These are phyloP conservation scores for Apiospora arundinis DNA, from an alignment of 2,329 filamentous ascomycete species.

Conservation along the genomic window DNA sequence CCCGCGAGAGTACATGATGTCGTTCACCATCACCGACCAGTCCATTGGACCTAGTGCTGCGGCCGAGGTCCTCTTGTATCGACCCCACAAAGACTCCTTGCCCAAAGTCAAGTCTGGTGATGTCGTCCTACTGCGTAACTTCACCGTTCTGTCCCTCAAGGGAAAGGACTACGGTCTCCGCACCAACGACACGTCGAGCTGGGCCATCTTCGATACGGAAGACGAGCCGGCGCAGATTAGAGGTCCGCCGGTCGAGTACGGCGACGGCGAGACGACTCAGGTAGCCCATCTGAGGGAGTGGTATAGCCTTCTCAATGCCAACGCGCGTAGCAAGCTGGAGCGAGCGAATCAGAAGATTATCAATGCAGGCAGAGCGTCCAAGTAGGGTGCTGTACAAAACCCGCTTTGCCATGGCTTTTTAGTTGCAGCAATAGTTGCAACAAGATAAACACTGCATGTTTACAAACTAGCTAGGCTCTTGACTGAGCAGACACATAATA, in stretches of 20 bases:
- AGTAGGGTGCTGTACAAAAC: neutral
- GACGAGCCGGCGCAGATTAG: constrained; percentile 57
- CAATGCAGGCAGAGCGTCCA: constrained; percentile 30
- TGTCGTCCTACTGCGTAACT: constrained; percentile 62
- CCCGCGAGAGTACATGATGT: constrained; percentile 65
- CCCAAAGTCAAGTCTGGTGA: constrained; percentile 63
- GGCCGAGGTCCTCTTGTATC: constrained; percentile 62
- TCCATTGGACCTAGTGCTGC: constrained; percentile 57
- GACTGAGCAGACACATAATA: neutral
- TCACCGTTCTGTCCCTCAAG: constrained; percentile 60
- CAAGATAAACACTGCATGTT: neutral
- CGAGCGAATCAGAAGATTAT: constrained; percentile 51
- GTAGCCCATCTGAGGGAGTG: constrained; percentile 55
- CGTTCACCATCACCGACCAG: constrained; percentile 63
- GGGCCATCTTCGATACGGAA: constrained; percentile 64
- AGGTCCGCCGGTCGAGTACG: constrained; percentile 65
- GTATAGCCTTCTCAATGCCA: constrained; percentile 55
- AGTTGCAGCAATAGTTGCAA: neutral
- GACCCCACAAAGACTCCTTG: constrained; percentile 62
- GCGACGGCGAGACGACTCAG: constrained; percentile 55
- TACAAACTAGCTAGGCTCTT: neutral
- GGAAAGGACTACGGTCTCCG: constrained; percentile 62
- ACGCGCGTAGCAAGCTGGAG: constrained; percentile 53
- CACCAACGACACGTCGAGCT: constrained; percentile 62
- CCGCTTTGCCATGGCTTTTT: neutral